These are phyloP conservation scores for Lignosus rhinocerotis DNA, from an alignment of 1,284 basidiomycete genomes.

Conservation along the genomic window DNA sequence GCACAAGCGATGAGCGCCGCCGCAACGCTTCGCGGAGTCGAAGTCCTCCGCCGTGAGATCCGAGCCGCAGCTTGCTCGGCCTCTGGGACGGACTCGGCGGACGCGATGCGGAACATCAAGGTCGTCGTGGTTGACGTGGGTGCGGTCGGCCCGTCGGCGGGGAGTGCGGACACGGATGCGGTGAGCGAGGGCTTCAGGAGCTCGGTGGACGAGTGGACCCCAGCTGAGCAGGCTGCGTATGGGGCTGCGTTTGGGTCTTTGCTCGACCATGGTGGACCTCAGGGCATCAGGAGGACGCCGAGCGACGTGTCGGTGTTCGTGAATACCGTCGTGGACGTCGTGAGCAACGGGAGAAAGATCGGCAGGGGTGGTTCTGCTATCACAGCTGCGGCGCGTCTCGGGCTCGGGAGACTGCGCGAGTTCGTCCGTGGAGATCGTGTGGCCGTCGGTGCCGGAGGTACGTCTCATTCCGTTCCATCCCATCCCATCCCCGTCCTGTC, in stretches of 20 bases:
- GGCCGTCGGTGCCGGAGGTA: constrained; percentile 75
- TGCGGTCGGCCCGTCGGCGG: constrained; percentile 38
- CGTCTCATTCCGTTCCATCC: constrained; percentile 21
- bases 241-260: constrained; percentile 61
- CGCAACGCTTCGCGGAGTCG: constrained; percentile 64
- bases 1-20: constrained; percentile 73
- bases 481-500: not conserved
- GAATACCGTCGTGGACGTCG: constrained; percentile 53
- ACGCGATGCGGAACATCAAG: constrained; percentile 60
- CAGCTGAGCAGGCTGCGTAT: constrained; percentile 69
- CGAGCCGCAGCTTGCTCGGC: constrained; percentile 45
- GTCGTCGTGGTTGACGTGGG: constrained; percentile 72
- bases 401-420: constrained; percentile 45
- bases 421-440: constrained; percentile 65
- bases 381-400: constrained; percentile 39
- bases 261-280: constrained; percentile 39
- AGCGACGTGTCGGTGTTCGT: constrained; percentile 61
- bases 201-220: constrained; percentile 67
- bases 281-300: constrained; percentile 48
- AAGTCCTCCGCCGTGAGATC: constrained; percentile 73
- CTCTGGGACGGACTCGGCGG: constrained; percentile 43
- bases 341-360: constrained; percentile 49
- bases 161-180: constrained; percentile 21
- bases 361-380: constrained; percentile 37
- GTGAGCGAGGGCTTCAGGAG: constrained; percentile 38